Conservation (phyloP, 2,329 filamentous ascomycete species). For the Exophiala calicioides region DNA sequence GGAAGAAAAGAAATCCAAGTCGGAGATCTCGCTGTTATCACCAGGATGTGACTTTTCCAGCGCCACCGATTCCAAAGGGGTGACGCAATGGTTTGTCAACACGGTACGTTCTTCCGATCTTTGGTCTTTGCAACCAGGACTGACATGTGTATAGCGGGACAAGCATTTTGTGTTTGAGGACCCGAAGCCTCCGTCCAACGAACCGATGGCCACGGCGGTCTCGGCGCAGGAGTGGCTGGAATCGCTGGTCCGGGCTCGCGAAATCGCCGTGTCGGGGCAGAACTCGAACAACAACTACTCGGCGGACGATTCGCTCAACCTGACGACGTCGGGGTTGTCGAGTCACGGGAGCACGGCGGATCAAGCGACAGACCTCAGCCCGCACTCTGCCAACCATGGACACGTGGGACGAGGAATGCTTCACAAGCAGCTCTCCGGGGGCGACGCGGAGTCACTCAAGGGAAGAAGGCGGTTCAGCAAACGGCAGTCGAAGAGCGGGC, state of each 20-base stretch:
- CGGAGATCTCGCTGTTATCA: conserved; percentile 80
- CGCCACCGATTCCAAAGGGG: conserved; percentile 81
- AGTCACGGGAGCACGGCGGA: conserved; percentile 57
- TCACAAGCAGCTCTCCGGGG: conserved; percentile 44
- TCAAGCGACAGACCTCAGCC: conserved; percentile 41
- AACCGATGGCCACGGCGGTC: conserved; percentile 64
- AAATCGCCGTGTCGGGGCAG: conserved; percentile 70
- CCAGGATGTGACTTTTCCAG: conserved; percentile 76
- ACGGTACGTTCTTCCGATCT: conserved; percentile 65
- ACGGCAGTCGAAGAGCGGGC: conserved; percentile 89
- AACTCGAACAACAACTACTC: conserved; percentile 66
- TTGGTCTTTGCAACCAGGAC: conserved; percentile 24
- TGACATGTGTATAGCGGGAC: conserved; percentile 63
- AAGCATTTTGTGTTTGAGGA: conserved; percentile 94
- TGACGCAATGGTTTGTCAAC: conserved; percentile 86
- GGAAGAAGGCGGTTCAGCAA: conserved; percentile 77
- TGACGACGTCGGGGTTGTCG: conserved; percentile 70
- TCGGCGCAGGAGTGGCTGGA: conserved; percentile 92
- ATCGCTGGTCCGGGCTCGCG: conserved; percentile 79
- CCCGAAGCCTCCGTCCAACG: conserved; percentile 68
- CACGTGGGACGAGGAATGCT: conserved; percentile 48
- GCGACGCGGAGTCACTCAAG: conserved; percentile 57
- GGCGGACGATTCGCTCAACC: conserved; percentile 66
- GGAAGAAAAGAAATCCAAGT: conserved; percentile 92
- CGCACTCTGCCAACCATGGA: conserved; percentile 29